Evolutionary conservation across 495 filamentous ascomycete species (phyloP).

Genomic region (Aspergillus saccharolyticus): DNA sequence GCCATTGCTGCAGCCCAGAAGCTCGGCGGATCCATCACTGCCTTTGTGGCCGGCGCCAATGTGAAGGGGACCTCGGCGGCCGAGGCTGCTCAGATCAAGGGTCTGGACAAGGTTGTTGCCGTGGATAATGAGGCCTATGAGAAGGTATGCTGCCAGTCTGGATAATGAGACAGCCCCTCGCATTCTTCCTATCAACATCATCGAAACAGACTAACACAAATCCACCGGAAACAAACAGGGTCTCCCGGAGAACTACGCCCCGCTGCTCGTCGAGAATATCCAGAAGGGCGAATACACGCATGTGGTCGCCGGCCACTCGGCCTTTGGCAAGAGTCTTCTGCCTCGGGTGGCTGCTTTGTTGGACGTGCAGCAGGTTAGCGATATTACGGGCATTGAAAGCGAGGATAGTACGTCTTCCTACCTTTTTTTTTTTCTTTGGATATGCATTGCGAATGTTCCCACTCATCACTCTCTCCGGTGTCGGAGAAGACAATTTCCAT

Average conservation of each 20-base stretch:
- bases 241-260: conserved; percentile 91
- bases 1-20: conserved; percentile 83
- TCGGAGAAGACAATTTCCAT: conserved; percentile 1
- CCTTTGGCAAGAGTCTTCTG: conserved; percentile 93
- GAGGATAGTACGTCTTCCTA: conserved; percentile 65
- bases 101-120: conserved; percentile 83
- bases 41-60: conserved; percentile 78
- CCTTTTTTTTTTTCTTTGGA: not conserved
- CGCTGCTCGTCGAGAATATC: conserved; percentile 89
- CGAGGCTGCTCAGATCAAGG: conserved; percentile 83
- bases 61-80: conserved; percentile 70
- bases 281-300: conserved; percentile 91
- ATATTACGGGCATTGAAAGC: conserved; percentile 79
- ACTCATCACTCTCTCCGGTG: not conserved
- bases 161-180: no score
- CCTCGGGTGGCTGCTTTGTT: conserved; percentile 93
- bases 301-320: conserved; percentile 83
- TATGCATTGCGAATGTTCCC: not conserved
- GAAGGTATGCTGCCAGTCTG: conserved; percentile 68
- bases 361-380: conserved; percentile 88
- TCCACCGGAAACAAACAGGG: conserved; percentile 51
- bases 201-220: no score
- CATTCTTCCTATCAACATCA: no score
- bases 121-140: conserved; percentile 89
- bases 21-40: conserved; percentile 80